Base-by-base conservation (phyloP, 2,329 filamentous ascomycete genomes). In the Chaetoscypha palmicola region DNA sequence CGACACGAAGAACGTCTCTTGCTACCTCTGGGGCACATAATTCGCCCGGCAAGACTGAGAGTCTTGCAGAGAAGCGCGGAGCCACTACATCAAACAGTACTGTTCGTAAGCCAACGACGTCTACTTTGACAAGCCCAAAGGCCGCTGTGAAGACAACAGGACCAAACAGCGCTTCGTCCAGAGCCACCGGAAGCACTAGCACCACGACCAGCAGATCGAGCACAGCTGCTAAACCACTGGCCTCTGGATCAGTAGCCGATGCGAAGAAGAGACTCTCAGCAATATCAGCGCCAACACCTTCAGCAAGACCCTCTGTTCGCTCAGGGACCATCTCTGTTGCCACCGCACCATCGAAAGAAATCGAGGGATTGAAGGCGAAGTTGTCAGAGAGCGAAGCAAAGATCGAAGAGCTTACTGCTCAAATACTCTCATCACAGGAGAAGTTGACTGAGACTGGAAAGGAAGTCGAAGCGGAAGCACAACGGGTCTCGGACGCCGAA, bases 281-380 rank as follows among this genome's bases (percentile, higher is more conserved):
- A 1, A 66, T 69, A 17, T 66, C 70, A 21, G 58, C 63, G 2
- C 57, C 70, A 3, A 41, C 64, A 9, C 56, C 34, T 31, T 19
- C 47, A 3, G 44, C 67, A 3, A 64, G 65, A 41, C 70, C 74
- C 50, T 60, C 65, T 4, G 45, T 67, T n/a, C 68, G 70, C 20
- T 57, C 67, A 4, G 62, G 58, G n/a, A 56, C 38, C 21, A 41
- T 38, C 14, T 24, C 48, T 17, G 19, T 51, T 19, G 22, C 52
- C 30, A 19, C 39, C 3, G 14, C 52, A 12, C 52, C 64, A 5
- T 59, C 70, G 16, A 80, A 77, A 63, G 76, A 78, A 55, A 64
- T 76, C 3, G 77, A 81, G 38, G 72, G 77, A 35, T 67, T 83
- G 33, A 81, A 77, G 65, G 61, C 67, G 5, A 79, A 80, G 62